A percentile compares a stretch with the other conserved stretches of the same genome.
These are phyloP conservation scores for Carex myosuroides DNA, from an alignment of 176 grass and related monocot species.

Conservation along the genomic window DNA sequence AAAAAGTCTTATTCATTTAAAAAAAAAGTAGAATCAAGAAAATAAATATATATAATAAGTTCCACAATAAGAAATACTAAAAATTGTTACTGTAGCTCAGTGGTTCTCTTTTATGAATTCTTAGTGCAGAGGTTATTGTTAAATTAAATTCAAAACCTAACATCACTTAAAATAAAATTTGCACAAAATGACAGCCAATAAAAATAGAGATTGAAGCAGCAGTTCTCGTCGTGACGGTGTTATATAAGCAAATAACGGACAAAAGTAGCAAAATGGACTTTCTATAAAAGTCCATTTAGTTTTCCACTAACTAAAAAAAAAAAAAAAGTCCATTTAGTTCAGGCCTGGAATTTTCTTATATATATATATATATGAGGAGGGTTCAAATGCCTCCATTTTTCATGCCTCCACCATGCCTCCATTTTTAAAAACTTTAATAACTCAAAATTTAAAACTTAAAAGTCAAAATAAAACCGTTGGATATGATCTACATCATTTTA, in stretches of 20 bases:
- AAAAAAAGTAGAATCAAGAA: neutral
- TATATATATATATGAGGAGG: no score
- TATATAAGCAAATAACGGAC: neutral
- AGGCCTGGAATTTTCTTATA: no score
- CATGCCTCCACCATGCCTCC: fast-evolving
- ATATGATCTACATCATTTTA: no score
- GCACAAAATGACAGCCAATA: neutral
- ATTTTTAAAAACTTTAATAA: no score
- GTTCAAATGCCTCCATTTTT: no score
- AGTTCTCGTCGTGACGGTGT: neutral
- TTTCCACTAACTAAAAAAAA: no score
- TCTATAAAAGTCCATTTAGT: neutral
- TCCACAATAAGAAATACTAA: neutral
- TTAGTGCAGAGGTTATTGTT: neutral
- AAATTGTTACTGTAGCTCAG: neutral
- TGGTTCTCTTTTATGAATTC: neutral
- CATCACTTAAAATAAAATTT: neutral
- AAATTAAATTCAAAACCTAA: neutral
- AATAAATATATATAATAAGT: neutral
- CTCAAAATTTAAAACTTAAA: no score
- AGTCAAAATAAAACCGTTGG: no score
- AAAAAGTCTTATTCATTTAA: neutral
- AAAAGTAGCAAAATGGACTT: neutral
- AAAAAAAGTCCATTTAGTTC: neutral
- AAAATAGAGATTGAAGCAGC: neutral